Base-by-base conservation (phyloP, 495 filamentous ascomycete genomes). In the Penicillium bovifimosum region DNA sequence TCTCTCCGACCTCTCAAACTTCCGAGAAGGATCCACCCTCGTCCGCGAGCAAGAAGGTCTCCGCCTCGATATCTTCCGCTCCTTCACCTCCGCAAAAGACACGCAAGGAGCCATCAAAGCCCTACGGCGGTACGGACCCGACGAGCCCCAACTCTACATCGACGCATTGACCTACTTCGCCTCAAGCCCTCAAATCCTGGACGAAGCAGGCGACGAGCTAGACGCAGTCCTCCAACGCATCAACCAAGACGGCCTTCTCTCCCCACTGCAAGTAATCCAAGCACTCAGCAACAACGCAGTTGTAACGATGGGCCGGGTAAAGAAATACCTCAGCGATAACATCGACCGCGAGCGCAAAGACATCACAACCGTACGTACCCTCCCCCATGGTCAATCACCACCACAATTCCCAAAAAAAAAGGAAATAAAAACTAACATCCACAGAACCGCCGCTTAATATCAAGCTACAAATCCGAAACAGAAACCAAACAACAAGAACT, bases 281-380 rank as follows among this genome's bases (percentile, higher is more conserved):
- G 90, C 95, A 2, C 74, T 98, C 9, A 87, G 85, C 52, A 83
- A 80, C 24, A 91, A 90, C 61, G 84, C 80, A 24, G 91, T 96
- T 7, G 91, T 93, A 1, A 96, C 90, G 1, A 96, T 97, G 87
- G 93, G 95, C 29, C 87, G 96, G 75, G 85, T 98, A 39, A 97
- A 96, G 74, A 84, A 84, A 26, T 98, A 98, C 63, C 83, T 98
- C 5, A 81, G 85, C 50, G 79, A 86, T 42, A 93, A 91, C 14
- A 95, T 98, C 64, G 86, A 92, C 53, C 80, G 86, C 33, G 93
- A 98, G 72, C 79, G 86, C 20, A 82, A 84, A 44, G 90, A 96
- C 54, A 96, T 98, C 51, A 80, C 81, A 8, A 80, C 71, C 14
- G 81, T 83, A 66, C 48, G 72, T 59, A 6, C 18, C 6, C 32